Evolutionary conservation across 306 rosid genomes (phyloP), one percentile per base, ranked within the genome.

Genomic region (Ziziphus jujuba): DNA sequence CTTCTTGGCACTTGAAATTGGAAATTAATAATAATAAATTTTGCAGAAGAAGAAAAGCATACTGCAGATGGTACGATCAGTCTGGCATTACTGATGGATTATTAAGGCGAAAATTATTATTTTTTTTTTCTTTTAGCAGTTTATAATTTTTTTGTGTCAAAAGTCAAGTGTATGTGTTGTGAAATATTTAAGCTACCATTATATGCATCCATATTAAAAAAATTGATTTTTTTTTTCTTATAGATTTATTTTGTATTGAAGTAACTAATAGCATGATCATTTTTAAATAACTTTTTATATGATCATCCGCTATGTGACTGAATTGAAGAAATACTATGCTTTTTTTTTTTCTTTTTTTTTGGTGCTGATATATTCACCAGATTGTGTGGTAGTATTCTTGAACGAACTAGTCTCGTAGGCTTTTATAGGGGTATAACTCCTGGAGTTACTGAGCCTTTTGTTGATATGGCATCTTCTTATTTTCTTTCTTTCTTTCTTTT

Each of bases 381-480:
- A 65, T 8, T 52, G 15, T n/a, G n/a, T n/a, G n/a, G 49, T 73
- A 16, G 45, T 75, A 72, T 21, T 66, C 75, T 38, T 43, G 47
- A 19, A 67, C 75, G 67, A 51, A 75, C 67, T 17, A 56, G 45
- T 78, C 44, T 38, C 57, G 49, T 75, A 91, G 97, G 97, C 73
- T 87, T 91, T 78, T 88, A 88, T 72, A 91, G 96, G 76, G 97
- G 97, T 58, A 69, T 88, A 77, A 25, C 79, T 63, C 96, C 97
- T 48, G 97, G 96, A 71, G 47, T 91, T 75, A 83, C 78, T 53
- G 95, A 96, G 71, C 88, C 96, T 67, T 93, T 91, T 76, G 97
- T n/a, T n/a, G n/a, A n/a, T n/a, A n/a, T n/a, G n/a, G n/a, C n/a
- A n/a, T n/a, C n/a, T n/a, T n/a, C n/a, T n/a, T n/a, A n/a, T n/a